Conservation (phyloP, 2,329 filamentous ascomycete species). For the Colletotrichum cordylinicola region DNA sequence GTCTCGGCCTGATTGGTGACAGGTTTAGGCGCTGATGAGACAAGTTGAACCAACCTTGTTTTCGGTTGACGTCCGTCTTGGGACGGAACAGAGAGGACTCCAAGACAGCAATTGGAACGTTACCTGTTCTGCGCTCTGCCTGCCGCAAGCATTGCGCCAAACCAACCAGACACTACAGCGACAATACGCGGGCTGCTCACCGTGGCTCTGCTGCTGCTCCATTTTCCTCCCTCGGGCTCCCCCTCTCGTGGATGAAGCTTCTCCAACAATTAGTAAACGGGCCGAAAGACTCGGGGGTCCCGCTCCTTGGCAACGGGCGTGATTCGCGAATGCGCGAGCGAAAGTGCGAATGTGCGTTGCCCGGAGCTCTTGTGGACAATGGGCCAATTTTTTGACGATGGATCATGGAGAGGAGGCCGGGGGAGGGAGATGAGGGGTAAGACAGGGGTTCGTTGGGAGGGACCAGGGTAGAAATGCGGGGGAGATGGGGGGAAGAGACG, state of each 20-base stretch:
- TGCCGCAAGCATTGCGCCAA: background rate
- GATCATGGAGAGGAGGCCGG: background rate
- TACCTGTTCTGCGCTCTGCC: background rate
- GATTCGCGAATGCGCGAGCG: background rate
- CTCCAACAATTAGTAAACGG: background rate
- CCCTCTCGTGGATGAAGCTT: background rate
- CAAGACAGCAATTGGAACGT: background rate
- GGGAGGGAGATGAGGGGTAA: background rate
- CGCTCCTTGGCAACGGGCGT: constrained; percentile 7
- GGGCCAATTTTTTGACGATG: background rate
- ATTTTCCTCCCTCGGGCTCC: background rate
- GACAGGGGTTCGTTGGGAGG: background rate
- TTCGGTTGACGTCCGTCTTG: background rate
- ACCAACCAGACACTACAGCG: background rate
- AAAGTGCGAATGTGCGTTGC: background rate
- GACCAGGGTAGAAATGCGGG: background rate
- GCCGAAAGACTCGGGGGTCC: constrained; percentile 7
- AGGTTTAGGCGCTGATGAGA: background rate
- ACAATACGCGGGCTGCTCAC: background rate
- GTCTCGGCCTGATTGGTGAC: background rate
- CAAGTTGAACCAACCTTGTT: background rate
- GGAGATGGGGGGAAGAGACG: constrained; percentile 1
- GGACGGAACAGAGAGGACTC: background rate
- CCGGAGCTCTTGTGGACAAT: background rate
- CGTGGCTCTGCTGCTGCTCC: background rate